A percentile compares a stretch with the other conserved stretches of the same genome.
phyloP scores from a whole-genome alignment of 169 alveolate species.

The Theileria annulata region DNA sequence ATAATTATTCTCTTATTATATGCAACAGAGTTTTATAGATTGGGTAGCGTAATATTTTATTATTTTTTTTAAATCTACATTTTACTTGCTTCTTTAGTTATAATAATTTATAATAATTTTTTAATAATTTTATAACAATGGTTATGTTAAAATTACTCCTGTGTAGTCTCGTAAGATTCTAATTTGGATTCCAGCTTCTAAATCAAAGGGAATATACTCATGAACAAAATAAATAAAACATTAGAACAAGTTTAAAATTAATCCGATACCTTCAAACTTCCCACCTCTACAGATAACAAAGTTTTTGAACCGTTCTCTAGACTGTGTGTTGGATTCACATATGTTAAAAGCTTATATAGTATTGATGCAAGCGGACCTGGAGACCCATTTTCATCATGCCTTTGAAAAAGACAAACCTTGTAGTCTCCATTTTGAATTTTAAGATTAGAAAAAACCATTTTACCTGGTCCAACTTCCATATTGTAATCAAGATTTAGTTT shows the following conservation, averaged over 20 bases:
- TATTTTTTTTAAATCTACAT: too few species aligned
- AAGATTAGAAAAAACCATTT: conserved; percentile 29
- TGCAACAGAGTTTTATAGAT: too few species aligned
- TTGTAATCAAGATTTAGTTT: conserved; percentile 28
- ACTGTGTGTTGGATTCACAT: not conserved
- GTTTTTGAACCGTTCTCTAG: conserved; percentile 17
- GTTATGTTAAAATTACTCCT: too few species aligned
- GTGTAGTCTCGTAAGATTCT: too few species aligned
- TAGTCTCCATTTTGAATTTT: conserved; percentile 38
- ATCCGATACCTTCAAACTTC: conserved; percentile 25
- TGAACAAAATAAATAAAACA: too few species aligned
- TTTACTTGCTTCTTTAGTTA: too few species aligned
- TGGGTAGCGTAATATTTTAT: too few species aligned
- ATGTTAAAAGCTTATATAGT: not conserved
- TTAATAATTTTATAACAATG: too few species aligned
- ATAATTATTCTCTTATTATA: too few species aligned
- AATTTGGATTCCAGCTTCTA: too few species aligned
- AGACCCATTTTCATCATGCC: conserved; percentile 17
- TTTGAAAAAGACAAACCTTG: conserved; percentile 57
- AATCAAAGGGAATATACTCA: too few species aligned
- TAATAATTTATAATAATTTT: too few species aligned
- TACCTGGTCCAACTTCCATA: not conserved
- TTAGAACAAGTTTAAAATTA: not conserved
- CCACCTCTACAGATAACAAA: conserved; percentile 47
- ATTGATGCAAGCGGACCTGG: not conserved